These are phyloP conservation scores for Noccaea bulbosa DNA, from an alignment of 345 rosid species.

Conservation along the genomic window DNA sequence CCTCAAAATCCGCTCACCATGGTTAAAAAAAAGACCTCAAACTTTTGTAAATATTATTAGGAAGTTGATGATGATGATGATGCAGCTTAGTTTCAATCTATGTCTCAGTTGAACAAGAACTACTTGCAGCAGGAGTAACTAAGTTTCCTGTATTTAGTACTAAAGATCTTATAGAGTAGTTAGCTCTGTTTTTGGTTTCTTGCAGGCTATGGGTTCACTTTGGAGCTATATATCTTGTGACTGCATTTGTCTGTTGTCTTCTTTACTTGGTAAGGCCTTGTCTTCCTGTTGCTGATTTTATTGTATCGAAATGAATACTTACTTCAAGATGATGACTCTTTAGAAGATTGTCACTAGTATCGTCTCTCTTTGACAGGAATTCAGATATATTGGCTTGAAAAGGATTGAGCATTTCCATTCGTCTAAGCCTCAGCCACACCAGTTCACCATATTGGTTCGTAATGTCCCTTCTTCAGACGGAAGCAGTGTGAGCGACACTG, in stretches of 20 bases:
- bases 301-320: neutral
- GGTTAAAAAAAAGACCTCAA: conserved; percentile 55
- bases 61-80: conserved; percentile 1
- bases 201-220: conserved; percentile 97
- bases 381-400: conserved; percentile 63
- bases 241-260: conserved; percentile 71
- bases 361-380: conserved; percentile 67
- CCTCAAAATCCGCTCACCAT: conserved; percentile 61
- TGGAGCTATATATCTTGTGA: conserved; percentile 69
- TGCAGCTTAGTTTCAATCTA: neutral
- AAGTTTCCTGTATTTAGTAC: no score
- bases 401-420: conserved; percentile 78
- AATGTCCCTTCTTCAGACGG: conserved; percentile 73
- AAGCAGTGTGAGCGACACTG: conserved; percentile 72
- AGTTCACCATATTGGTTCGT: conserved; percentile 86
- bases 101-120: conserved; percentile 7
- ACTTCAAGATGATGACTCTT: conserved; percentile 11
- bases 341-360: conserved; percentile 27
- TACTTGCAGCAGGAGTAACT: no score
- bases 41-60: neutral
- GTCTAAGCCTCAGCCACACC: conserved; percentile 89
- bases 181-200: conserved; percentile 38
- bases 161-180: neutral
- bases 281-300: neutral
- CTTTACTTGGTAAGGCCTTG: conserved; percentile 70